Conservation (phyloP, 352 stramenopile genomes). For the Globisporangium perplexum region DNA sequence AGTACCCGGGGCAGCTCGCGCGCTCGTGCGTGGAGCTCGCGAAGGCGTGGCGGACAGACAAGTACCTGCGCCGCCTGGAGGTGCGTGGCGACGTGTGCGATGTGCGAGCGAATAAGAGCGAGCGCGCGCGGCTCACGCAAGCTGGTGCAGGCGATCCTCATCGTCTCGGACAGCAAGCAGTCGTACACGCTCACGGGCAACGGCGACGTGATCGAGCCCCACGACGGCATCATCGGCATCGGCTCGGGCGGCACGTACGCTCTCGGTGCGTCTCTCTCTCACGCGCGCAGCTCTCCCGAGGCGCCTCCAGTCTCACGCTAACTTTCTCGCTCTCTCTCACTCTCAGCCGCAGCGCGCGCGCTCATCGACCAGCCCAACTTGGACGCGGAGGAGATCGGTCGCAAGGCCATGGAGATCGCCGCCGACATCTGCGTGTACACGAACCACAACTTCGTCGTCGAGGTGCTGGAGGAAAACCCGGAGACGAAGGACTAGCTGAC, state of each 20-base stretch:
- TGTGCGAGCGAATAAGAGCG: not conserved
- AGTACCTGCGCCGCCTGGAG: constrained; percentile 96
- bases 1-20: constrained; percentile 96
- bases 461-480: constrained; percentile 75
- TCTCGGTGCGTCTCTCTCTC: constrained; percentile 84
- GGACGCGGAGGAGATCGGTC: constrained; percentile 92
- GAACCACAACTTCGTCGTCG: constrained; percentile 96
- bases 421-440: constrained; percentile 98
- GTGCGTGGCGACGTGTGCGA: constrained; percentile 17
- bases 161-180: constrained; percentile 95
- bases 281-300: too few relatives aligned
- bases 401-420: constrained; percentile 94
- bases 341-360: constrained; percentile 91
- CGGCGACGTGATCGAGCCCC: constrained; percentile 96
- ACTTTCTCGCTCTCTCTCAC: not conserved
- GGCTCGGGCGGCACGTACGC: constrained; percentile 92
- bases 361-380: constrained; percentile 93
- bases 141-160: constrained; percentile 54
- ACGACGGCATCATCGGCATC: constrained; percentile 95
- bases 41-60: constrained; percentile 98
- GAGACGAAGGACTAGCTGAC: constrained; percentile 37
- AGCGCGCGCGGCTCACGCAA: not conserved
- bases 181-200: constrained; percentile 98
- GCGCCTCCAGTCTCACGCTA: constrained; percentile 4
- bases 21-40: constrained; percentile 97